These are phyloP conservation scores for Colletotrichum brevisporum DNA, from an alignment of 2,329 filamentous ascomycete species.

Conservation along the genomic window DNA sequence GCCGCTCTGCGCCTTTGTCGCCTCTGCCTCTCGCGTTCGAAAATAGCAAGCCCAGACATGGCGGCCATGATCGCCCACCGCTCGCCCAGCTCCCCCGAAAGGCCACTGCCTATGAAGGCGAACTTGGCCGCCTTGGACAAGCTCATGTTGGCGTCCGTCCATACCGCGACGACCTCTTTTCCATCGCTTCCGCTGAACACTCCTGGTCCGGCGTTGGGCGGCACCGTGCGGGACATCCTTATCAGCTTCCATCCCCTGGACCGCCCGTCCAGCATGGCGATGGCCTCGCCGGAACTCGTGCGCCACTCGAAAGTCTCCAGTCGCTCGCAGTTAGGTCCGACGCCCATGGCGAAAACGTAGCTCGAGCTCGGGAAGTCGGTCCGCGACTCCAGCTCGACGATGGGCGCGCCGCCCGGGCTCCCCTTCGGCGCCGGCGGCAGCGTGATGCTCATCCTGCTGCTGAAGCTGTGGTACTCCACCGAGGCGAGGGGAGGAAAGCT, in stretches of 20 bases:
- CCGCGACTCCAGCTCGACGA: constrained; percentile 16
- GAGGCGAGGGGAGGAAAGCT: constrained; percentile 37
- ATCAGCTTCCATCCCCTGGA: constrained; percentile 58
- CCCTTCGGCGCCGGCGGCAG: constrained; percentile 29
- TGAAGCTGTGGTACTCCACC: constrained; percentile 37
- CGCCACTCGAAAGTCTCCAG: constrained; percentile 61
- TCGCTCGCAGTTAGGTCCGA: constrained; percentile 39
- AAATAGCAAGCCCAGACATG: constrained; percentile 46
- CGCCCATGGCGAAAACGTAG: constrained; percentile 53
- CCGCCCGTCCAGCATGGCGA: constrained; percentile 50
- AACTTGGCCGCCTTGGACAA: constrained; percentile 55
- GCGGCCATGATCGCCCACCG: constrained; percentile 60
- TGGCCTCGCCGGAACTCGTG: constrained; percentile 51
- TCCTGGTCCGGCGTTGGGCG: constrained; percentile 11
- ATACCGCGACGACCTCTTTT: constrained; percentile 60
- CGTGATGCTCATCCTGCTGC: constrained; percentile 34
- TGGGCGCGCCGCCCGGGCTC: constrained; percentile 28
- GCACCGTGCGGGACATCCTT: constrained; percentile 46
- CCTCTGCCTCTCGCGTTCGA: constrained; percentile 34
- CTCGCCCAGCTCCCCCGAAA: constrained; percentile 55
- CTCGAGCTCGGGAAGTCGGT: constrained; percentile 39
- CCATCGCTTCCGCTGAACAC: constrained; percentile 48
- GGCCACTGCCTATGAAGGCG: constrained; percentile 56
- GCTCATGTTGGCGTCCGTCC: constrained; percentile 50
- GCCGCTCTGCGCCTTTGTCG: constrained; percentile 15